Conservation (phyloP, 768 basidiomycete genomes). For the Xerocomellus intermedius region DNA sequence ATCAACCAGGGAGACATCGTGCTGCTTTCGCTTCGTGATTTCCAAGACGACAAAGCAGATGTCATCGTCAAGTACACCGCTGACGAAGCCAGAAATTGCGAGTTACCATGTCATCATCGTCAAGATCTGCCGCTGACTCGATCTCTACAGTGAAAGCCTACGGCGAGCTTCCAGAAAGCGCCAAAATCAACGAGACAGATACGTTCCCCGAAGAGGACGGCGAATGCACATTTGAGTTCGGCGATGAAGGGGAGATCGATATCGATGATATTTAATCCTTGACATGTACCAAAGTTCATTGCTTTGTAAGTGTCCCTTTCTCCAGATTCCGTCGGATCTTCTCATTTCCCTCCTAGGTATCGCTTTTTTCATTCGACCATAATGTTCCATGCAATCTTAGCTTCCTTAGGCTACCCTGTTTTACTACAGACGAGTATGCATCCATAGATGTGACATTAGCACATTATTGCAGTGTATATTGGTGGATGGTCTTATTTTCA, state of each 20-base stretch:
- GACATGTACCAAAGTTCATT: conserved; percentile 8
- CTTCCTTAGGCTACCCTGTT: neutral
- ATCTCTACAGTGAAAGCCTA: conserved; percentile 80
- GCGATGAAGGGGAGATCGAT: conserved; percentile 84
- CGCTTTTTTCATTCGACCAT: conserved; percentile 9
- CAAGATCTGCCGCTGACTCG: conserved; percentile 9
- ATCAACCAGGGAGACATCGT: conserved; percentile 99
- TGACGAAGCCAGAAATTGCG: conserved; percentile 85
- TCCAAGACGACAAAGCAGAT: conserved; percentile 99
- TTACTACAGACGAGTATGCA: conserved; percentile 16
- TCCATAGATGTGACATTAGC: conserved; percentile 27
- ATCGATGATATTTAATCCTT: conserved; percentile 78
- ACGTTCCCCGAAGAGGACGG: conserved; percentile 89
- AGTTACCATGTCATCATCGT: conserved; percentile 26
- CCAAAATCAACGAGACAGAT: conserved; percentile 97
- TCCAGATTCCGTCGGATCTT: neutral
- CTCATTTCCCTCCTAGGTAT: conserved; percentile 11
- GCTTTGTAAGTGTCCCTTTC: conserved; percentile 14
- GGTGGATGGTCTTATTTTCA: conserved; percentile 11
- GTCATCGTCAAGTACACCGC: conserved; percentile 99
- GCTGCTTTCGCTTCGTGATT: conserved; percentile 91
- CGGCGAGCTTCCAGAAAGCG: conserved; percentile 94
- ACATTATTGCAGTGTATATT: conserved; percentile 16
- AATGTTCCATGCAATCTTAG: conserved; percentile 8
- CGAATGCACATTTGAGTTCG: conserved; percentile 88